These are phyloP conservation scores for Prunella vulgaris DNA, from an alignment of 257 asterid species.

Conservation along the genomic window DNA sequence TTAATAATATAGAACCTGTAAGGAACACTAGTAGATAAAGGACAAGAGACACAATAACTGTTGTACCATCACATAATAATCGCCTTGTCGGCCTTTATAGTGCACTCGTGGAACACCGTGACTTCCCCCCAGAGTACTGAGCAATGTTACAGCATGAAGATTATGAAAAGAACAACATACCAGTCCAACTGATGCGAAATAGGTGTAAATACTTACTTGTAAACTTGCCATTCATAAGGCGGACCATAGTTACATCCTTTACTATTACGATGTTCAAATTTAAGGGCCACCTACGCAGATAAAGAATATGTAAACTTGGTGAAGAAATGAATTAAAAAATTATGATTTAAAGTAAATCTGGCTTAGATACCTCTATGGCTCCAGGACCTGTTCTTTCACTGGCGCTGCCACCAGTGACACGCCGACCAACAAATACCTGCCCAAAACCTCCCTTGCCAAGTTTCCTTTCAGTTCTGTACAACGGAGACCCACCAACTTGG, in stretches of 20 bases:
- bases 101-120: slow-evolving; percentile 93
- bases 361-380: slow-evolving; percentile 46
- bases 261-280: slow-evolving; percentile 76
- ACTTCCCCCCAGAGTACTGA: slow-evolving; percentile 73
- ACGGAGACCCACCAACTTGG: slow-evolving; percentile 80
- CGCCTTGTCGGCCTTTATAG: slow-evolving; percentile 80
- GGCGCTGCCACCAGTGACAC: slow-evolving; percentile 43
- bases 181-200: slow-evolving; percentile 1
- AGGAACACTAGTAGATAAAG: not conserved
- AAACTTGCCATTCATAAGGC: slow-evolving; percentile 87
- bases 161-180: slow-evolving; percentile 8
- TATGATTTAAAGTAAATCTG: not conserved
- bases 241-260: slow-evolving; percentile 84
- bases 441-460: slow-evolving; percentile 97
- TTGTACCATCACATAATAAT: slow-evolving; percentile 71
- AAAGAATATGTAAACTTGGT: slow-evolving; percentile 8
- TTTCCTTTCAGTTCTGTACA: slow-evolving; percentile 55
- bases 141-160: slow-evolving; percentile 20
- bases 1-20: slow-evolving; percentile 1
- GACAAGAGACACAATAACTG: not conserved
- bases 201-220: slow-evolving; percentile 46
- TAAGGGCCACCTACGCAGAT: slow-evolving; percentile 67
- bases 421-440: slow-evolving; percentile 86
- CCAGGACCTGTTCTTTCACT: slow-evolving; percentile 59
- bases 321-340: not conserved